Conservation (phyloP, 169 alveolate species). For the Neospora caninum region DNA sequence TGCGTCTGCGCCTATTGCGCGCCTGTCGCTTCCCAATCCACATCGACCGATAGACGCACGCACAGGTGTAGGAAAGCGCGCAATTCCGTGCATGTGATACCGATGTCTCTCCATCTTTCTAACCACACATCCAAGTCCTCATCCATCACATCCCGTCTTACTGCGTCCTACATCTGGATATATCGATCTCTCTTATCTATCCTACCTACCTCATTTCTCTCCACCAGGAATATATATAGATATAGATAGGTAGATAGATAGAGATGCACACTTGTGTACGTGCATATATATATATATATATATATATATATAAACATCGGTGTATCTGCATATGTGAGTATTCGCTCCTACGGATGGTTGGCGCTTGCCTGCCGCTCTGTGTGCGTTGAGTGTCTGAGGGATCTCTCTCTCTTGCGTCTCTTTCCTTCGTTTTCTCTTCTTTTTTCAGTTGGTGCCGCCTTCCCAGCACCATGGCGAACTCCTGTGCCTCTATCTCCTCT, state of each 20-base stretch:
- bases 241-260: neutral
- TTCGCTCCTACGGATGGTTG: neutral
- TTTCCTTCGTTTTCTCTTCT: neutral
- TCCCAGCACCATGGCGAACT: constrained; percentile 16
- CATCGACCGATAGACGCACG: too few relatives aligned
- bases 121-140: too few relatives aligned
- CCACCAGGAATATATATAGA: neutral
- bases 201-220: too few relatives aligned
- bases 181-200: too few relatives aligned
- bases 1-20: too few relatives aligned
- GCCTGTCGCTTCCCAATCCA: too few relatives aligned
- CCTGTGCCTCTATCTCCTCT: constrained; percentile 30
- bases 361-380: neutral
- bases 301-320: neutral
- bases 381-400: neutral
- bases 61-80: too few relatives aligned
- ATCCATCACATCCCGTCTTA: too few relatives aligned
- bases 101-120: too few relatives aligned
- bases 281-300: neutral
- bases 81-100: too few relatives aligned
- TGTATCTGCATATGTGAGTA: neutral
- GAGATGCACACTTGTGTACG: neutral
- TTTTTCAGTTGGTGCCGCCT: constrained; percentile 23
- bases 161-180: too few relatives aligned
- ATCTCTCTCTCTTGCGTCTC: neutral